Conservation (phyloP, 108 stramenopile species). For the Fistulifera pelliculosa region DNA sequence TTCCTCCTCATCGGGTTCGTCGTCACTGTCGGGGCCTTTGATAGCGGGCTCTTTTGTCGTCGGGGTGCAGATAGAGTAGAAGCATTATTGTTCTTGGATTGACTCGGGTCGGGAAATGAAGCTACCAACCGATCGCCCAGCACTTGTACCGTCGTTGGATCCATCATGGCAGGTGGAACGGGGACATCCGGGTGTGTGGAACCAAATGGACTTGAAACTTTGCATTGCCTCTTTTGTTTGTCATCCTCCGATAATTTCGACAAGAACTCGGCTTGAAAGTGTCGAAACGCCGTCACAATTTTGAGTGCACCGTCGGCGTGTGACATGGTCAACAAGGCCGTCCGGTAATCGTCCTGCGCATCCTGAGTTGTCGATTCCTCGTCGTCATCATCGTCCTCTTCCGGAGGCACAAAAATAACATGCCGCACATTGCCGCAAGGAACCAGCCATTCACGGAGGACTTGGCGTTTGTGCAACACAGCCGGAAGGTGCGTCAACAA, state of each 20-base stretch:
- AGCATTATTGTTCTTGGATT: conserved; percentile 5
- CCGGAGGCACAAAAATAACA: conserved; percentile 19
- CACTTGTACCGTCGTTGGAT: conserved; percentile 14
- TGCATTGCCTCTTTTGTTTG: background rate
- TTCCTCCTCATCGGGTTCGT: conserved; percentile 60
- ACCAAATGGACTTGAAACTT: conserved; percentile 34
- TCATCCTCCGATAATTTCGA: conserved; percentile 12
- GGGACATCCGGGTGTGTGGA: conserved; percentile 33
- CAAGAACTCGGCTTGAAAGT: conserved; percentile 16
- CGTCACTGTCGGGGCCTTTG: conserved; percentile 6
- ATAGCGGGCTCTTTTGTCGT: background rate
- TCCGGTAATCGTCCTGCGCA: background rate
- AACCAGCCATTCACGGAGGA: conserved; percentile 22
- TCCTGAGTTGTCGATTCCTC: conserved; percentile 4
- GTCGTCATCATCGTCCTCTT: conserved; percentile 14
- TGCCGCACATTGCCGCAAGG: conserved; percentile 24
- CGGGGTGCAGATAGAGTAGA: background rate
- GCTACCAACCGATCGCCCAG: conserved; percentile 22
- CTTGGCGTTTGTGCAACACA: conserved; percentile 17
- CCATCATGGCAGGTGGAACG: conserved; percentile 27
- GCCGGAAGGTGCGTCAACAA: conserved; percentile 27
- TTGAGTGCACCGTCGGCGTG: conserved; percentile 41
- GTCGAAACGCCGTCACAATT: conserved; percentile 21
- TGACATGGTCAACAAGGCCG: conserved; percentile 31
- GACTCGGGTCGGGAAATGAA: conserved; percentile 9